Conservation (phyloP, 2,329 filamentous ascomycete species). For the Diaporthe vexans region DNA sequence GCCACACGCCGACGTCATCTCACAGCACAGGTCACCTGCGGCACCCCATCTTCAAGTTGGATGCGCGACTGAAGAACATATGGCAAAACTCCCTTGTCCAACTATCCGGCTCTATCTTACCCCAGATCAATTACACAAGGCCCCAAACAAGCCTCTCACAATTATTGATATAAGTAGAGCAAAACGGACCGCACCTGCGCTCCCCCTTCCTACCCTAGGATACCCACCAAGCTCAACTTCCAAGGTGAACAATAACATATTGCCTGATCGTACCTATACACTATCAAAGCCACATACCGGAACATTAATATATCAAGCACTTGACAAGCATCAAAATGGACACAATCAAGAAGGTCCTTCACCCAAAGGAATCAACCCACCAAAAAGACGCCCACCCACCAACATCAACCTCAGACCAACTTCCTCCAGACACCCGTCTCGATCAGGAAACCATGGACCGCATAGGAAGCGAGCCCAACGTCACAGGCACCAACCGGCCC, state of each 20-base stretch:
- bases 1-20: slow-evolving; percentile 25
- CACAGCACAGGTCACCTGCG: background rate
- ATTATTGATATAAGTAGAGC: background rate
- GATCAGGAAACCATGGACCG: slow-evolving; percentile 35
- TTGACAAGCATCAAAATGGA: slow-evolving; percentile 33
- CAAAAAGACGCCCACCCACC: background rate
- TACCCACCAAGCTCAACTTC: background rate
- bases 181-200: background rate
- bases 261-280: background rate
- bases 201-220: background rate
- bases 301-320: background rate
- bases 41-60: background rate
- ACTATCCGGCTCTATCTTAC: background rate
- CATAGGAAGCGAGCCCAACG: slow-evolving; percentile 36
- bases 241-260: background rate
- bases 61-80: background rate
- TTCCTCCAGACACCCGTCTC: background rate
- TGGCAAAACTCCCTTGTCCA: background rate
- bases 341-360: slow-evolving; percentile 40
- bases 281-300: background rate
- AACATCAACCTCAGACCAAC: background rate
- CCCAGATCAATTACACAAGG: background rate
- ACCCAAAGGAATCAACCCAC: slow-evolving; percentile 36
- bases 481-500: slow-evolving; percentile 33
- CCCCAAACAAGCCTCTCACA: background rate